These are phyloP conservation scores for Trebouxia sp. DNA, from an alignment of 139 green algal species.

Conservation along the genomic window DNA sequence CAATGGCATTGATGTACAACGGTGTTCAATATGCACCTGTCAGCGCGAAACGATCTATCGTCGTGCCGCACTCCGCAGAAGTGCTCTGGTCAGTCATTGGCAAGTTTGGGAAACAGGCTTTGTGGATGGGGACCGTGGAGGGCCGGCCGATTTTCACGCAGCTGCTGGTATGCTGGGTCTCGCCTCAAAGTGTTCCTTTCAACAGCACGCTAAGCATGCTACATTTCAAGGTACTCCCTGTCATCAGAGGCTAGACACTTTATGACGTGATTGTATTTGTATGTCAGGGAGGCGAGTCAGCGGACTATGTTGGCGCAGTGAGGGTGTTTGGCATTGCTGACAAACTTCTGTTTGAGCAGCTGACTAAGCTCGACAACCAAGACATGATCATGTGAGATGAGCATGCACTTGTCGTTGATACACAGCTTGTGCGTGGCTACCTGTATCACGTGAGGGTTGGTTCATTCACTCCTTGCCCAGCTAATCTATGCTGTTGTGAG, in stretches of 20 bases:
- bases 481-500: too few relatives aligned
- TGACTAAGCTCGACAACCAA: slow-evolving; percentile 24
- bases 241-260: background rate
- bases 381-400: slow-evolving; percentile 31
- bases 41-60: background rate
- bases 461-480: too few relatives aligned
- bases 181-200: background rate
- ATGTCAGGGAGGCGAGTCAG: background rate
- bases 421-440: too few relatives aligned
- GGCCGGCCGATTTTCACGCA: slow-evolving; percentile 27
- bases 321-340: slow-evolving; percentile 29
- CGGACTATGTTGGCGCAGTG: slow-evolving; percentile 14
- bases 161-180: slow-evolving; percentile 16
- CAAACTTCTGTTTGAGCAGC: slow-evolving; percentile 29
- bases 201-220: background rate
- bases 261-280: background rate
- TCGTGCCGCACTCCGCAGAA: background rate
- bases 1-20: slow-evolving; percentile 3
- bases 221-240: background rate
- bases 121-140: slow-evolving; percentile 30
- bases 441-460: too few relatives aligned
- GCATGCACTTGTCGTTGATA: too few relatives aligned
- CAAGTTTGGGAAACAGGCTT: slow-evolving; percentile 23
- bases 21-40: background rate
- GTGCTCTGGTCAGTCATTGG: slow-evolving; percentile 7